Evolutionary conservation across 768 basidiomycete genomes (phyloP).

Genomic region (Mycena haematopus): DNA sequence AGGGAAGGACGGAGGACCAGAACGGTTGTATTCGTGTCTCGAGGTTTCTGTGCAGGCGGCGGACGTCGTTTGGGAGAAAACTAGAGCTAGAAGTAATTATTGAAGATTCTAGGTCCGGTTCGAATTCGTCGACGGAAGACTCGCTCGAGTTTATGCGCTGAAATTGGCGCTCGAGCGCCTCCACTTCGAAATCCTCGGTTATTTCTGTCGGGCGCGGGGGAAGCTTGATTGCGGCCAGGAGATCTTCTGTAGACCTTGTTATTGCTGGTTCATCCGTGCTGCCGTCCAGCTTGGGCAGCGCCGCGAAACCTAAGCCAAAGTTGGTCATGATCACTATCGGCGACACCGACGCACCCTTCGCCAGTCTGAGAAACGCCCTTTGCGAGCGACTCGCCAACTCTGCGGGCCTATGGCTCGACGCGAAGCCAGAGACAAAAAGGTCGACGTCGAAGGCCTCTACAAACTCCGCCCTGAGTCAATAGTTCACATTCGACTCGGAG

Average conservation of each 20-base stretch:
- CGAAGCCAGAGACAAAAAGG: conserved; percentile 80
- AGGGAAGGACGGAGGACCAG: conserved; percentile 76
- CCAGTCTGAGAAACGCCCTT: conserved; percentile 75
- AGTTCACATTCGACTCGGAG: neutral
- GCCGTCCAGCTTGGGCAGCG: conserved; percentile 64
- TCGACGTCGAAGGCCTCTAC: conserved; percentile 71
- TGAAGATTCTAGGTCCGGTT: conserved; percentile 24
- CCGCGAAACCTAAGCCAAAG: conserved; percentile 66
- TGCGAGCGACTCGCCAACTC: conserved; percentile 76
- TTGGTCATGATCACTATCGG: neutral
- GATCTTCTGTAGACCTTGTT: conserved; percentile 55
- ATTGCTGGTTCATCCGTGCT: conserved; percentile 39
- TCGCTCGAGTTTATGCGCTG: conserved; percentile 38
- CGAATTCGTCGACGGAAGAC: conserved; percentile 22
- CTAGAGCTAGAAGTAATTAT: conserved; percentile 26
- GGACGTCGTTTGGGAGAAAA: conserved; percentile 39
- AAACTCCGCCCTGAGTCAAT: neutral
- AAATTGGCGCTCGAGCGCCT: conserved; percentile 62
- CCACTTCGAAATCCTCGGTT: conserved; percentile 61
- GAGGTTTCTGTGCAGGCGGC: conserved; percentile 73
- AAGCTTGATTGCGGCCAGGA: conserved; percentile 51
- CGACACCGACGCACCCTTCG: conserved; percentile 61
- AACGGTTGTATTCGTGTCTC: conserved; percentile 80
- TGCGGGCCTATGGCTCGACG: conserved; percentile 61
- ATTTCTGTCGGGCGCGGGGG: conserved; percentile 68